Conservation (phyloP, 371 early-diverging fungal genomes). For the Mucor velutinosus region DNA sequence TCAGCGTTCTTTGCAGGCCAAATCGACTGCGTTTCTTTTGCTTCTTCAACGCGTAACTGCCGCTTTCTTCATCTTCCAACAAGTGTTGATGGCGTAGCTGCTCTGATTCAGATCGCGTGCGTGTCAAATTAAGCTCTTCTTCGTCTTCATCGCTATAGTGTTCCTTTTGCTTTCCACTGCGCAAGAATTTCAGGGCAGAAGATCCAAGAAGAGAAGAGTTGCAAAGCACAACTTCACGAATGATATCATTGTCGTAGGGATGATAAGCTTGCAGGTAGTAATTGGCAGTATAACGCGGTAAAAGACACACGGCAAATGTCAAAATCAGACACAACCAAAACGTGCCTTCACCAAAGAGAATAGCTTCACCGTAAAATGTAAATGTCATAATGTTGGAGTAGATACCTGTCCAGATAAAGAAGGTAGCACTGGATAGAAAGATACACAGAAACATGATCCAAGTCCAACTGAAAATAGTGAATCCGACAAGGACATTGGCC, state of each 20-base stretch:
- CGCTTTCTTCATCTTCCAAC: slow-evolving; percentile 17
- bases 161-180: not conserved
- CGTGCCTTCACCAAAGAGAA: slow-evolving; percentile 50
- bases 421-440: slow-evolving; percentile 54
- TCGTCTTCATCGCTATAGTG: slow-evolving; percentile 19
- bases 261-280: slow-evolving; percentile 52
- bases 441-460: slow-evolving; percentile 71
- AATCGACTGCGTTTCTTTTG: slow-evolving; percentile 10
- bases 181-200: not conserved
- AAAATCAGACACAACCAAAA: slow-evolving; percentile 60
- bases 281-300: slow-evolving; percentile 56
- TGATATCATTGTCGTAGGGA: slow-evolving; percentile 68
- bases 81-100: not conserved
- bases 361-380: slow-evolving; percentile 53
- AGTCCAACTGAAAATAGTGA: slow-evolving; percentile 84
- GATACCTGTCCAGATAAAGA: slow-evolving; percentile 57
- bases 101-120: slow-evolving; percentile 29
- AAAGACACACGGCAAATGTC: slow-evolving; percentile 50
- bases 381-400: slow-evolving; percentile 49
- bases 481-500: slow-evolving; percentile 81
- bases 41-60: not conserved
- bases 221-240: slow-evolving; percentile 57
- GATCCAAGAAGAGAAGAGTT: not conserved
- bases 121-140: slow-evolving; percentile 33
- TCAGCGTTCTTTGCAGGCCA: slow-evolving; percentile 24